Base-by-base conservation (phyloP, 225 moss, liverwort and hornwort genomes). In the Takakia lepidozioides region DNA sequence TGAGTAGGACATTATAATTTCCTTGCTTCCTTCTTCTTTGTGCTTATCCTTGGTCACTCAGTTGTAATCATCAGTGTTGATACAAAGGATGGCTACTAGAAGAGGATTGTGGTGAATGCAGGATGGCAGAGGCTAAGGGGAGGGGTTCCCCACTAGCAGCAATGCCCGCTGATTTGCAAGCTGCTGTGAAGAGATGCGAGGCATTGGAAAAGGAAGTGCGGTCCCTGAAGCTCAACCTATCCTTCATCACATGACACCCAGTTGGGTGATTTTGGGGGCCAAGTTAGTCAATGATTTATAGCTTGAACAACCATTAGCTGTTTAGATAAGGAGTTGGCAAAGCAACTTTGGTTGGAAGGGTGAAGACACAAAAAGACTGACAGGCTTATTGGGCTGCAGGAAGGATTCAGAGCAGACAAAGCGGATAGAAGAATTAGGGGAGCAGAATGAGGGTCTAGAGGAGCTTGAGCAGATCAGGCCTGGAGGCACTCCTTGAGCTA, bases 371-470 rank as follows among this genome's bases (percentile, higher is more conserved):
- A n/a, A n/a, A n/a, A n/a, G n/a, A n/a, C n/a, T n/a, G n/a, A n/a
- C n/a, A n/a, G n/a, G n/a, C n/a, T n/a, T n/a, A n/a, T n/a, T n/a
- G n/a, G n/a, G n/a, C n/a, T n/a, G n/a, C 84, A 91, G 91, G 69
- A 92, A 92, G 63, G 87, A 92, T 62, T 92, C 92, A 1, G 84
- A 87, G 69, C 92, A 92, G 48, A 92, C 92, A 10, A 92, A 84
- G 38, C 74, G 60, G n/a, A 92, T 92, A 14, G 92, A 92, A 66
- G 84, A 87, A 63, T 72, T 92, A 49, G 87, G 84, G 65, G 73
- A 82, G 65, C 62, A 74, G 60, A 92, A 84, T 24, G 70, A 78
- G 30, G 76, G 77, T 39, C 66, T 78, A n/a, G n/a, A n/a, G n/a
- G n/a, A n/a, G n/a, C n/a, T n/a, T n/a, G n/a, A n/a, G n/a, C n/a